A percentile compares a stretch with the other conserved stretches of the same genome.
Evolutionary conservation across 805 yeast genomes (phyloP).

Genomic region (Isabelozyma gotoi): DNA sequence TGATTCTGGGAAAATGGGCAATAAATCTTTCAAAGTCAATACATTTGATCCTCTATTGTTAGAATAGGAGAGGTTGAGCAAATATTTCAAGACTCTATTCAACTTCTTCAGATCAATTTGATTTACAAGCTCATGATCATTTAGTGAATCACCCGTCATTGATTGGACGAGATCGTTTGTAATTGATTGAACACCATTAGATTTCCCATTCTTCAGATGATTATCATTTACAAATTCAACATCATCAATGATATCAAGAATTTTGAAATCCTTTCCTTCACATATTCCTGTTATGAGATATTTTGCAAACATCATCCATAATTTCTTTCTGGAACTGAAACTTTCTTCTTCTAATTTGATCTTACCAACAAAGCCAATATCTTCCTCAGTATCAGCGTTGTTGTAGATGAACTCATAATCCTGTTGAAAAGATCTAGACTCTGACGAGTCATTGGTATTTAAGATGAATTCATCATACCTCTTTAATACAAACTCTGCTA

Average conservation of each 20-base stretch:
- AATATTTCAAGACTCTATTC: conserved; percentile 27
- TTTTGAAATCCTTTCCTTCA: conserved; percentile 14
- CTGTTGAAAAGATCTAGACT: neutral
- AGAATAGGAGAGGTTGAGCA: conserved; percentile 28
- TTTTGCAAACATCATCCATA: conserved; percentile 71
- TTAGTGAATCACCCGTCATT: conserved; percentile 1
- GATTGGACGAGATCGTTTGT: conserved; percentile 10
- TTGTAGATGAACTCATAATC: conserved; percentile 54
- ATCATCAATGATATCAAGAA: conserved; percentile 12
- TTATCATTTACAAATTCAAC: neutral
- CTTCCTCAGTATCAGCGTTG: conserved; percentile 44
- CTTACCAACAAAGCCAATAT: conserved; percentile 28
- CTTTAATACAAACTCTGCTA: conserved; percentile 42
- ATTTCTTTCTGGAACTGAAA: conserved; percentile 52
- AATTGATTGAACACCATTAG: conserved; percentile 8
- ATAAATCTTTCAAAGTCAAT: conserved; percentile 72
- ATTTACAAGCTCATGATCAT: neutral
- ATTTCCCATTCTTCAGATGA: neutral
- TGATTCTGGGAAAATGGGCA: conserved; percentile 84
- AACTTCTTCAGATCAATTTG: conserved; percentile 12
- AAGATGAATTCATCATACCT: conserved; percentile 26
- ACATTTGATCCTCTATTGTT: conserved; percentile 23
- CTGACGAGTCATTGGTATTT: conserved; percentile 5
- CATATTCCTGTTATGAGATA: conserved; percentile 42
- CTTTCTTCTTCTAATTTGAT: conserved; percentile 34